These are phyloP conservation scores for Trichoderma polysporum DNA, from an alignment of 2,329 filamentous ascomycete genomes.

Conservation along the genomic window DNA sequence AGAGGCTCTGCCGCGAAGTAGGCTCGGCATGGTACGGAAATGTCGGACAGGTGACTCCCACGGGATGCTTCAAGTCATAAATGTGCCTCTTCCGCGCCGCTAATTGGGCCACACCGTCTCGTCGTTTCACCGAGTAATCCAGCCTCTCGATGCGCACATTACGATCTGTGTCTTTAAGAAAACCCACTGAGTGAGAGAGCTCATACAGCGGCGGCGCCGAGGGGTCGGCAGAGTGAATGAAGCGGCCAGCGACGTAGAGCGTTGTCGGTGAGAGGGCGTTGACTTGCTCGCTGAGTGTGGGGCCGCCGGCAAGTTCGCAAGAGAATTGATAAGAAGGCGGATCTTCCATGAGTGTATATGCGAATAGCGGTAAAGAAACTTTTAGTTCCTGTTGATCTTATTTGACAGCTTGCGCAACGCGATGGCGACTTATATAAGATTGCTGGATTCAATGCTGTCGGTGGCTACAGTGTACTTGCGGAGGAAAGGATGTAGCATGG, in stretches of 20 bases:
- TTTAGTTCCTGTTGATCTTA: neutral
- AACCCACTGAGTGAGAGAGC: constrained; percentile 37
- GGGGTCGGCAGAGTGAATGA: constrained; percentile 35
- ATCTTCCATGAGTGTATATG: neutral
- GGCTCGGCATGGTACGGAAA: constrained; percentile 38
- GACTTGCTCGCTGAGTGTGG: neutral
- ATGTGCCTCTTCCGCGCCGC: constrained; percentile 34
- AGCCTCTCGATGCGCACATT: constrained; percentile 34
- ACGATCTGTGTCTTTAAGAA: constrained; percentile 34
- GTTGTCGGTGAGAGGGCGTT: constrained; percentile 33
- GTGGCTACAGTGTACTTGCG: neutral
- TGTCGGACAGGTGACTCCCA: constrained; percentile 28
- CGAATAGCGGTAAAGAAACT: neutral
- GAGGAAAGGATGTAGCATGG: neutral
- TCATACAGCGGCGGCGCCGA: constrained; percentile 37
- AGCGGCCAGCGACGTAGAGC: constrained; percentile 35
- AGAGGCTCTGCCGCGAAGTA: constrained; percentile 30
- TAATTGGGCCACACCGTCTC: constrained; percentile 28
- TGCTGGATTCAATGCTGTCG: neutral
- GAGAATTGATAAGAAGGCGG: constrained; percentile 2
- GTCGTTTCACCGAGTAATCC: constrained; percentile 31
- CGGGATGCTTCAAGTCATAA: constrained; percentile 38
- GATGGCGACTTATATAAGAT: neutral
- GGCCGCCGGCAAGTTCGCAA: neutral
- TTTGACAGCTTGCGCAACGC: neutral